Percentiles rank a stretch among this genome's conserved stretches.
These are phyloP conservation scores for Phyllosticta citribraziliensis DNA, from an alignment of 2,329 filamentous ascomycete species.

Conservation along the genomic window DNA sequence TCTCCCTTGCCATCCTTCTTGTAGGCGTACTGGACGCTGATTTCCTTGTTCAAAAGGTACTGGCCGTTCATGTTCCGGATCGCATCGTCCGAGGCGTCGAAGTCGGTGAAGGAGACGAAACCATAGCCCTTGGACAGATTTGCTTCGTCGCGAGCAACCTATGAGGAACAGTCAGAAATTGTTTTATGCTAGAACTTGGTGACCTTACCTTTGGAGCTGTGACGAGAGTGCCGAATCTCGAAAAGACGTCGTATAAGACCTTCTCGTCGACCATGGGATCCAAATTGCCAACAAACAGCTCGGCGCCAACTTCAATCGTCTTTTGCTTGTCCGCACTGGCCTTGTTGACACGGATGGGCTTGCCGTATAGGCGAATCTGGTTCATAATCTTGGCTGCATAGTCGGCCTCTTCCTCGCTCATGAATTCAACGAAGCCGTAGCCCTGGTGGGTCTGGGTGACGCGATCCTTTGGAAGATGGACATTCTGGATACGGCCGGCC, in stretches of 20 bases:
- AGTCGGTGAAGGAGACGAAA: slow-evolving; percentile 86
- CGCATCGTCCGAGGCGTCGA: slow-evolving; percentile 87
- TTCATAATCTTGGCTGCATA: slow-evolving; percentile 97
- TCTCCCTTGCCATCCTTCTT: slow-evolving; percentile 99
- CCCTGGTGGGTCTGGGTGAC: slow-evolving; percentile 95
- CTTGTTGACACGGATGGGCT: slow-evolving; percentile 95
- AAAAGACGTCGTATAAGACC: slow-evolving; percentile 89
- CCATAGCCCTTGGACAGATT: slow-evolving; percentile 91
- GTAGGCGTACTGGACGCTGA: slow-evolving; percentile 95
- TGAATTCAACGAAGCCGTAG: slow-evolving; percentile 98
- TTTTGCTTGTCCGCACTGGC: slow-evolving; percentile 88
- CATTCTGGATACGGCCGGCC: slow-evolving; percentile 92
- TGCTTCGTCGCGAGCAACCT: slow-evolving; percentile 73
- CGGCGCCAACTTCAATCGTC: slow-evolving; percentile 84
- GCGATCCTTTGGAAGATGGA: slow-evolving; percentile 95
- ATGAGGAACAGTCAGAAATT: background rate
- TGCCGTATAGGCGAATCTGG: slow-evolving; percentile 83
- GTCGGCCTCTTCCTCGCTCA: slow-evolving; percentile 87
- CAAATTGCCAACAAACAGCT: slow-evolving; percentile 93
- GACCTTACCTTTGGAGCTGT: slow-evolving; percentile 66
- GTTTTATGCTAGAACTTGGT: background rate
- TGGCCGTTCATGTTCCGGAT: slow-evolving; percentile 90
- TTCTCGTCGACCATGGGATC: slow-evolving; percentile 93
- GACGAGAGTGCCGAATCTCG: slow-evolving; percentile 78
- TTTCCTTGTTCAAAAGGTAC: slow-evolving; percentile 93